Conservation (phyloP, 257 asterid genomes). For the Penstemon davidsonii region DNA sequence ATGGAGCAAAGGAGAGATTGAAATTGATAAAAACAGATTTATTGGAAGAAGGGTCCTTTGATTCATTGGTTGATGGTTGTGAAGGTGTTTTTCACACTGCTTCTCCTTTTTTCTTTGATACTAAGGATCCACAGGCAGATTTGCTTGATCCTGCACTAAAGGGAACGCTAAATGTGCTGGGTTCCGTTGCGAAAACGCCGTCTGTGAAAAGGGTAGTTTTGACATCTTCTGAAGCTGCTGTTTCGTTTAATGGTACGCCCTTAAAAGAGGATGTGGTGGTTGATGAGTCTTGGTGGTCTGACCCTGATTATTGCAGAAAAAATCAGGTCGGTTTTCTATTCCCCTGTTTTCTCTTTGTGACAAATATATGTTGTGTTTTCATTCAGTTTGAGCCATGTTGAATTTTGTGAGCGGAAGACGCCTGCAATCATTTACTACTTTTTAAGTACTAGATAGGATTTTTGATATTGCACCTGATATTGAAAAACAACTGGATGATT, state of each 20-base stretch:
- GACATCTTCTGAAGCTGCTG: conserved; percentile 71
- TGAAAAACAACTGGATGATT: too few relatives aligned
- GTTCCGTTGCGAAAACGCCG: conserved; percentile 56
- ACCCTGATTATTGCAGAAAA: conserved; percentile 47
- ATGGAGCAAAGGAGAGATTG: conserved; percentile 71
- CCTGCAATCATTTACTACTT: too few relatives aligned
- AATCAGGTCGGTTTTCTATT: conserved; percentile 33
- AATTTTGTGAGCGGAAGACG: too few relatives aligned
- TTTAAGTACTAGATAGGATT: too few relatives aligned
- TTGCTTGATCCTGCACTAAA: conserved; percentile 70
- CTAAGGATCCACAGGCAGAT: conserved; percentile 52
- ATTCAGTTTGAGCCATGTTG: not conserved
- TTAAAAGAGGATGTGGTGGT: conserved; percentile 54
- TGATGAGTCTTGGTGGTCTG: conserved; percentile 75
- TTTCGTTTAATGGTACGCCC: conserved; percentile 45
- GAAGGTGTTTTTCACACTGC: conserved; percentile 67
- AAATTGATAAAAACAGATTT: conserved; percentile 52
- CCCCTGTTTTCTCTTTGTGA: not conserved
- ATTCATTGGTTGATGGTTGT: conserved; percentile 51
- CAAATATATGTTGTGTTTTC: not conserved
- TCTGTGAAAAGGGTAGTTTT: conserved; percentile 58
- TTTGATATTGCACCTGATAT: too few relatives aligned
- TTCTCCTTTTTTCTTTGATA: conserved; percentile 51
- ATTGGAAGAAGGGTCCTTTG: conserved; percentile 60
- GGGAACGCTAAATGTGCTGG: conserved; percentile 73